phyloP scores from a whole-genome alignment of 2,329 filamentous ascomycete genomes.

The Curvularia sp. region DNA sequence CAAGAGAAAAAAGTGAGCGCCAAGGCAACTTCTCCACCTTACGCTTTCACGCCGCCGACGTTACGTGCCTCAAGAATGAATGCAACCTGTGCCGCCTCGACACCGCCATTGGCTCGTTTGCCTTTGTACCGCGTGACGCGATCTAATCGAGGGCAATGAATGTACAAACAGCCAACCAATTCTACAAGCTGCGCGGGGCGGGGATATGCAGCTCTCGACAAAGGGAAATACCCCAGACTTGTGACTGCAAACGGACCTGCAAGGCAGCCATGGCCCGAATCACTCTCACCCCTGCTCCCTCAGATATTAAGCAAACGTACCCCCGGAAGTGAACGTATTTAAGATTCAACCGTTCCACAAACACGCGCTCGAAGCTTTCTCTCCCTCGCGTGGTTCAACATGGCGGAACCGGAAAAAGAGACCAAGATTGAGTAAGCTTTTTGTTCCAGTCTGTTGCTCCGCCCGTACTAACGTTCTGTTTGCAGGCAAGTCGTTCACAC shows the following conservation, averaged over 20 bases:
- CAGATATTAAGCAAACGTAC: not conserved
- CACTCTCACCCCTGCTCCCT: no score
- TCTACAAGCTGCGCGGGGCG: not conserved
- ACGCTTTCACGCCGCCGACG: constrained; percentile 9
- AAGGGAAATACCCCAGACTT: not conserved
- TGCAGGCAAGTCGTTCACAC: constrained; percentile 24
- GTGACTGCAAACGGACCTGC: not conserved
- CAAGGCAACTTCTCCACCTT: constrained; percentile 8
- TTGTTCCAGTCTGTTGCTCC: not conserved
- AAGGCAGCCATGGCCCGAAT: not conserved
- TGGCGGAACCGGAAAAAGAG: constrained; percentile 27
- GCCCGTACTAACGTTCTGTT: constrained; percentile 6
- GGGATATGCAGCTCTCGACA: not conserved
- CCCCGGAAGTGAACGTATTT: not conserved
- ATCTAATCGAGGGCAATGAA: not conserved
- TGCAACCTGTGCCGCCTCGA: constrained; percentile 3
- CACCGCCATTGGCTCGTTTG: constrained; percentile 1
- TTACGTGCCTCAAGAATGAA: not conserved
- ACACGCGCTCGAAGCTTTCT: not conserved
- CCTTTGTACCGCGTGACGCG: constrained; percentile 8
- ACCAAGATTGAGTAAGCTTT: constrained; percentile 27
- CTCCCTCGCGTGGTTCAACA: not conserved
- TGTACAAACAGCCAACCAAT: not conserved
- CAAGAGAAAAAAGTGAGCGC: not conserved
- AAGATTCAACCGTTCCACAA: not conserved